phyloP scores from a whole-genome alignment of 495 filamentous ascomycete species.

The Penicillium fimorum region DNA sequence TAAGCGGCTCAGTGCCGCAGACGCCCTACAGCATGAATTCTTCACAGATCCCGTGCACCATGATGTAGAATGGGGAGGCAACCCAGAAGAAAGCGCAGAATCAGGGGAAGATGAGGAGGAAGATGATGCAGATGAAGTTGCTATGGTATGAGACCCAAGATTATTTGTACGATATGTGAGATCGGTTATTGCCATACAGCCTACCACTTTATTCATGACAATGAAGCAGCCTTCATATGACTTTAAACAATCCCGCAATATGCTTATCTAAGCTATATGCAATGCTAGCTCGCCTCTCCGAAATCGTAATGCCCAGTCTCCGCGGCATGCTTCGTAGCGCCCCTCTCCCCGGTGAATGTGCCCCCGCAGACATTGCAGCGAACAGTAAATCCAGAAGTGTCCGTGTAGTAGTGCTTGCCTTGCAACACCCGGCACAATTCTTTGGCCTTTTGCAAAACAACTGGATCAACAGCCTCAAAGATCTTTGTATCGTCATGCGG shows the following conservation, averaged over 20 bases:
- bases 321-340: slow-evolving; percentile 64
- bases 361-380: slow-evolving; percentile 74
- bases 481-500: slow-evolving; percentile 75
- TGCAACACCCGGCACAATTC: slow-evolving; percentile 71
- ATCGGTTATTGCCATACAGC: slow-evolving; percentile 17
- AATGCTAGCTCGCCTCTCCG: slow-evolving; percentile 54
- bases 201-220: slow-evolving; percentile 4
- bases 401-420: slow-evolving; percentile 81
- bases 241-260: neutral
- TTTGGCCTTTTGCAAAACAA: slow-evolving; percentile 64
- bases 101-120: slow-evolving; percentile 41
- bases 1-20: slow-evolving; percentile 54
- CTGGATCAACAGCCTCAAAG: slow-evolving; percentile 68
- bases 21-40: slow-evolving; percentile 64
- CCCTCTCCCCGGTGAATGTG: slow-evolving; percentile 71
- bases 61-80: slow-evolving; percentile 48
- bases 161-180: slow-evolving; percentile 30
- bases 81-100: slow-evolving; percentile 43
- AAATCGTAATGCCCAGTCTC: slow-evolving; percentile 70
- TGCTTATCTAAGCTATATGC: neutral
- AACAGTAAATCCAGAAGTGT: slow-evolving; percentile 80
- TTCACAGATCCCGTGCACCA: slow-evolving; percentile 53
- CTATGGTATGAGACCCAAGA: slow-evolving; percentile 38
- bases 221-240: neutral
- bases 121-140: slow-evolving; percentile 46